Evolutionary conservation across 257 asterid genomes (phyloP).

Genomic region (Cruciata laevipes): DNA sequence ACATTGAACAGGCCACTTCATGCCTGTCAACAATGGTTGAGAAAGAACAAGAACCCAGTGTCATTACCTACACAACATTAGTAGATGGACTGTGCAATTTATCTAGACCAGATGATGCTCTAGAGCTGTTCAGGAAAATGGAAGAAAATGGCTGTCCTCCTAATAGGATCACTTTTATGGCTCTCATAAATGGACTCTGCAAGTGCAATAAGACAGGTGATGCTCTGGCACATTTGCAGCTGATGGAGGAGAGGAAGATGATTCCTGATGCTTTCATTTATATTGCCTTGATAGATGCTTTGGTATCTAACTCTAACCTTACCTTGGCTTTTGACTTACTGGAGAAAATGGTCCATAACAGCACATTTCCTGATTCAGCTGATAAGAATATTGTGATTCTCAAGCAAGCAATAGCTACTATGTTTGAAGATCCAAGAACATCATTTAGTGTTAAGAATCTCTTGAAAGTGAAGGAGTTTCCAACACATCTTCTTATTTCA

Average conservation of each 20-base stretch:
- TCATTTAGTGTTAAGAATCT: constrained; percentile 25
- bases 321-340: constrained; percentile 38
- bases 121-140: constrained; percentile 55
- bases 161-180: constrained; percentile 71
- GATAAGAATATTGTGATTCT: constrained; percentile 27
- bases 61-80: constrained; percentile 71
- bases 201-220: constrained; percentile 54
- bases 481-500: constrained; percentile 10
- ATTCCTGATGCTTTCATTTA: constrained; percentile 53
- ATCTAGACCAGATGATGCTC: constrained; percentile 58
- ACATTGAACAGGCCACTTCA: constrained; percentile 42
- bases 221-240: constrained; percentile 50
- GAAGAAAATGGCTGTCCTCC: constrained; percentile 49
- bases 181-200: constrained; percentile 86
- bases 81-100: constrained; percentile 75
- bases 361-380: constrained; percentile 21
- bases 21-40: constrained; percentile 52
- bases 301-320: constrained; percentile 37
- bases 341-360: constrained; percentile 36
- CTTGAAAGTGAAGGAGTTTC: constrained; percentile 16
- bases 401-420: constrained; percentile 24
- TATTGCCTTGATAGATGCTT: constrained; percentile 46
- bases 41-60: constrained; percentile 51
- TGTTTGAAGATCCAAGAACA: constrained; percentile 24
- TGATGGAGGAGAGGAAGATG: constrained; percentile 69